Base-by-base conservation (phyloP, 176 grass and related monocot genomes). In the Musa schizocarpa region DNA sequence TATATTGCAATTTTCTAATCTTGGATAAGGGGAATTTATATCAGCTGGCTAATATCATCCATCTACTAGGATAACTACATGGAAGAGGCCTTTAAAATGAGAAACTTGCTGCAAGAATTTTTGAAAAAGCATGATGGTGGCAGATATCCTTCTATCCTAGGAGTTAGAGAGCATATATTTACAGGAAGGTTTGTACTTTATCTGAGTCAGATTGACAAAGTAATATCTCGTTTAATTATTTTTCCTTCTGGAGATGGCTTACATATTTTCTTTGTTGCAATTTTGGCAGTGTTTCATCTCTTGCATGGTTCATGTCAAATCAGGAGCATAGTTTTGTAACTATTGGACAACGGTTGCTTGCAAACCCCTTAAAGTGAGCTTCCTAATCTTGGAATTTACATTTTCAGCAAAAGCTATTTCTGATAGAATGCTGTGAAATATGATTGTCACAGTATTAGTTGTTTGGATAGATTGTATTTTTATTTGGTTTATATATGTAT, bases 281-380 rank as follows among this genome's bases (percentile, higher is more conserved):
- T 53, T 84, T 69, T 77, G 19, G 52, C 80, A 96, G 92, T 96
- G 89, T 96, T 77, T 96, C 92, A 76, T 96, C 92, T 78, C 89
- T 96, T 79, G 92, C 89, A 86, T 92, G 92, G 92, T 96, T 96
- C 82, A 96, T 96, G 92, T 96, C 92, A 82, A 96, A 92, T 82
- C 92, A 96, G 64, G 92, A 96, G 85, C 87, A 85, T 61, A 92
- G 92, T 88, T 96, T 96, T 84, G 92, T 96, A 77, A 96, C 92
- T 82, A 90, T 96, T 54, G 92, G 87, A 76, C 92, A 96, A 80
- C 85, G 92, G 29, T 68, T 96, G 54, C 89, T 96, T 59, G 92
- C 89, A 71, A 85, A 96, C 58, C 92, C 92, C 68, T 81, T 96
- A 51, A 96, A 84, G 92, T 92, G 81, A 96, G 89, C 80, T 54